Evolutionary conservation across 257 asterid species (phyloP).

Genomic region (Parsonsia alboflavescens): DNA sequence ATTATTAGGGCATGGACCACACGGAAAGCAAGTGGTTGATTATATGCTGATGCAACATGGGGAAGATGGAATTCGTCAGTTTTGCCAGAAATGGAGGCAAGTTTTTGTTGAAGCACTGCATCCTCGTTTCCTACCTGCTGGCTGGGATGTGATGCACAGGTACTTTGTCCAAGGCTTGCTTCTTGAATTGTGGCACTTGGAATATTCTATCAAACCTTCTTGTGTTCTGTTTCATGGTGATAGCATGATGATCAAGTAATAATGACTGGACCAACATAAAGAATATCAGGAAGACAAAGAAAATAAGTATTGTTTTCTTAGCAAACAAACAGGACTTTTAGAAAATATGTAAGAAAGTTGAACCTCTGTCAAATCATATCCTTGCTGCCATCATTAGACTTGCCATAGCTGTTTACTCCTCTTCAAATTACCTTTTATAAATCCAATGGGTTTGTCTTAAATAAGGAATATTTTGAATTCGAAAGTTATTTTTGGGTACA

Average conservation of each 20-base stretch:
- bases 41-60: conserved; percentile 60
- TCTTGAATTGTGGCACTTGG: not conserved
- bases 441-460: not conserved
- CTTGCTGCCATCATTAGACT: not conserved
- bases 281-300: not conserved
- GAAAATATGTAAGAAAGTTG: not conserved
- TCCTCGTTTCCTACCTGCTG: conserved; percentile 93
- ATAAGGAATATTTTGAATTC: not conserved
- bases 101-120: conserved; percentile 75
- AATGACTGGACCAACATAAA: not conserved
- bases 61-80: conserved; percentile 73
- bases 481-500: not conserved
- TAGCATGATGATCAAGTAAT: not conserved
- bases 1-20: conserved; percentile 90
- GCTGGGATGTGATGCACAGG: conserved; percentile 99
- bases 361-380: not conserved
- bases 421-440: not conserved
- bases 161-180: conserved; percentile 13
- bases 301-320: not conserved
- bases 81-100: conserved; percentile 94
- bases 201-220: not conserved
- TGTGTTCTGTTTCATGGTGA: not conserved
- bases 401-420: not conserved
- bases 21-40: conserved; percentile 77
- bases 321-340: not conserved